A percentile compares a stretch with the other conserved stretches of the same genome.
phyloP scores from a whole-genome alignment of 768 basidiomycete genomes.

The Auriscalpium microsporum region DNA sequence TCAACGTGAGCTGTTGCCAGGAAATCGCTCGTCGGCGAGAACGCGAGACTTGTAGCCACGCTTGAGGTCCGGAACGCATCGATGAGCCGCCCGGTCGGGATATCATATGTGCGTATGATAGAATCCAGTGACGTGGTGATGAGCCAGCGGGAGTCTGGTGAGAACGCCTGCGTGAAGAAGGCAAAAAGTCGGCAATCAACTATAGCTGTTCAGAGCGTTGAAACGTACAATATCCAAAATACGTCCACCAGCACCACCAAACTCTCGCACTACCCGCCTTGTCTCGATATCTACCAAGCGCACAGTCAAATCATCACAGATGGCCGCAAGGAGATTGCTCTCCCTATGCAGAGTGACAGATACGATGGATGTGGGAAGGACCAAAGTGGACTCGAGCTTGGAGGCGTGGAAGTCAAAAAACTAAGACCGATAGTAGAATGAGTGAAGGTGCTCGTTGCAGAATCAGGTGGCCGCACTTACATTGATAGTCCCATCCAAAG shows the following conservation, averaged over 20 bases:
- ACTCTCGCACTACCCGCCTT: conserved; percentile 74
- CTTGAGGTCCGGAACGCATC: conserved; percentile 86
- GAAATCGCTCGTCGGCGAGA: conserved; percentile 95
- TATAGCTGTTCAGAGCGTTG: too few species aligned
- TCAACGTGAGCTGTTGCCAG: conserved; percentile 92
- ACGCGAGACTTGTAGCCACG: conserved; percentile 82
- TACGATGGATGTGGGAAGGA: conserved; percentile 58
- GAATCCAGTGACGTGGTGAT: conserved; percentile 84
- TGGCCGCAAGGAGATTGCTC: conserved; percentile 71
- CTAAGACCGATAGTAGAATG: conserved; percentile 30
- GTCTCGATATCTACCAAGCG: conserved; percentile 92
- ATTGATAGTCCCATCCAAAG: conserved; percentile 82
- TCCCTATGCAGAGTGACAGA: conserved; percentile 76
- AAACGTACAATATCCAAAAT: conserved; percentile 79
- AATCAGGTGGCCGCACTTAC: conserved; percentile 36
- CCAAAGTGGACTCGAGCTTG: conserved; percentile 56
- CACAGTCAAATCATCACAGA: conserved; percentile 82
- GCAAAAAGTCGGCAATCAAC: too few species aligned
- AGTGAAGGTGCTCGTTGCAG: not conserved
- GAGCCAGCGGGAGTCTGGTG: conserved; percentile 92
- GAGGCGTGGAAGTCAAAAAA: conserved; percentile 96
- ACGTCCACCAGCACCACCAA: conserved; percentile 77
- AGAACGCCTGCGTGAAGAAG: conserved; percentile 61
- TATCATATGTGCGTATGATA: conserved; percentile 88
- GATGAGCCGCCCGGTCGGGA: conserved; percentile 87